phyloP scores from a whole-genome alignment of 2,329 filamentous ascomycete genomes.

The Pseudogymnoascus sp. region DNA sequence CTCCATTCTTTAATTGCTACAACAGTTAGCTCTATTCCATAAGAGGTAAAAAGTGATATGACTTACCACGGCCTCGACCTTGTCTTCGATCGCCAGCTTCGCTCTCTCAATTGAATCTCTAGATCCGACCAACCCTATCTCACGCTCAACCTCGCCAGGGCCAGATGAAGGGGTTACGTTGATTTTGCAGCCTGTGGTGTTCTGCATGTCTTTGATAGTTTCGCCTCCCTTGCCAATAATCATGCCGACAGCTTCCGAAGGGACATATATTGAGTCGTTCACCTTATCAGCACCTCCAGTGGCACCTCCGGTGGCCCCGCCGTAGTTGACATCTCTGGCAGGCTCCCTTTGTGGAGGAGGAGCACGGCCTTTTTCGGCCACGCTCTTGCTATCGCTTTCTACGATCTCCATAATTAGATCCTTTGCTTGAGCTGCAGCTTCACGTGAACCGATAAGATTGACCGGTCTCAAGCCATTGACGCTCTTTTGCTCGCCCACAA shows the following conservation, averaged over 20 bases:
- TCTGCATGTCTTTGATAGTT: conserved; percentile 91
- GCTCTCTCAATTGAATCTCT: conserved; percentile 70
- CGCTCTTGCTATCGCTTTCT: conserved; percentile 67
- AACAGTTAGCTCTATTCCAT: conserved; percentile 19
- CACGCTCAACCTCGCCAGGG: conserved; percentile 68
- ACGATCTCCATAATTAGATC: conserved; percentile 90
- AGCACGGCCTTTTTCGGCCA: conserved; percentile 28
- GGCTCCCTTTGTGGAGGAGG: conserved; percentile 37
- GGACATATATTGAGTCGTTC: conserved; percentile 75
- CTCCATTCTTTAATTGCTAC: conserved; percentile 44
- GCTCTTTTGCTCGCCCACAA: conserved; percentile 87
- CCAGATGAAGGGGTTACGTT: conserved; percentile 79
- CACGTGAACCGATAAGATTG: conserved; percentile 73
- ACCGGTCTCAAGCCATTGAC: conserved; percentile 83
- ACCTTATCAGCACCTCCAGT: conserved; percentile 53
- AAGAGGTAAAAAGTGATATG: neutral
- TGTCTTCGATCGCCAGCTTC: conserved; percentile 80
- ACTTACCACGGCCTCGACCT: conserved; percentile 80
- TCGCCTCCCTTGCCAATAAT: conserved; percentile 93
- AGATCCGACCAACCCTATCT: conserved; percentile 76
- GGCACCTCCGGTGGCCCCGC: conserved; percentile 32
- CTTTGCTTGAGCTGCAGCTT: conserved; percentile 69
- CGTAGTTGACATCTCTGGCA: conserved; percentile 35
- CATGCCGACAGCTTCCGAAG: conserved; percentile 89
- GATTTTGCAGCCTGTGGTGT: conserved; percentile 81